A percentile compares a stretch with the other conserved stretches of the same genome.
phyloP scores from a whole-genome alignment of 139 green algal genomes.

The Haematococcus sp. region DNA sequence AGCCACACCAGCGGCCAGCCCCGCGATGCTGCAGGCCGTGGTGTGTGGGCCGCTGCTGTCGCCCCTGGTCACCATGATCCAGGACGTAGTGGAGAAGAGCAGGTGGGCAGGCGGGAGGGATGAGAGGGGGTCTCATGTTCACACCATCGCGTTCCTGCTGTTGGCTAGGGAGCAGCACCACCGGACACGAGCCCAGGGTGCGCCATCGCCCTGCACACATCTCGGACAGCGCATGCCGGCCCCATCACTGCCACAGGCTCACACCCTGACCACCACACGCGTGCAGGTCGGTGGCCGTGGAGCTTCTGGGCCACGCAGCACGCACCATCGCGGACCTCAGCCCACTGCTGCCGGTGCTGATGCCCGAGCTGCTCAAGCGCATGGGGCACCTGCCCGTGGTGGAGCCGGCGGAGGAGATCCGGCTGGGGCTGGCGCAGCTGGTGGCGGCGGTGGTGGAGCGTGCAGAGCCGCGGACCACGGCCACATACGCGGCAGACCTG shows the following conservation, averaged over 20 bases:
- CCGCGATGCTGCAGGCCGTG: constrained; percentile 41
- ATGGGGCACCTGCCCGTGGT: constrained; percentile 57
- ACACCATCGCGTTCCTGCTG: too few species aligned
- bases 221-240: too few species aligned
- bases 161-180: not conserved
- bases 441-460: constrained; percentile 17
- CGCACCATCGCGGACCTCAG: constrained; percentile 28
- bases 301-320: constrained; percentile 37
- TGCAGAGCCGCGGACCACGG: not conserved
- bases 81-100: constrained; percentile 57
- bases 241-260: too few species aligned
- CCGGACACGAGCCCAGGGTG: not conserved
- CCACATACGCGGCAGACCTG: constrained; percentile 19
- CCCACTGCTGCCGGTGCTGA: constrained; percentile 47
- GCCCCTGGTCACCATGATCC: constrained; percentile 49
- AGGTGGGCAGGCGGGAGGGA: constrained; percentile 8
- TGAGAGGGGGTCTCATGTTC: too few species aligned
- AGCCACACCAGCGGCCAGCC: constrained; percentile 10
- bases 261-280: not conserved
- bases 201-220: too few species aligned
- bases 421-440: constrained; percentile 35
- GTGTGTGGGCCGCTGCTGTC: constrained; percentile 52
- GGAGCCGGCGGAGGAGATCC: constrained; percentile 64
- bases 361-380: constrained; percentile 50
- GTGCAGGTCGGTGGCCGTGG: constrained; percentile 30